Conservation (phyloP, 176 grass and related monocot genomes). For the Lolium perenne region DNA sequence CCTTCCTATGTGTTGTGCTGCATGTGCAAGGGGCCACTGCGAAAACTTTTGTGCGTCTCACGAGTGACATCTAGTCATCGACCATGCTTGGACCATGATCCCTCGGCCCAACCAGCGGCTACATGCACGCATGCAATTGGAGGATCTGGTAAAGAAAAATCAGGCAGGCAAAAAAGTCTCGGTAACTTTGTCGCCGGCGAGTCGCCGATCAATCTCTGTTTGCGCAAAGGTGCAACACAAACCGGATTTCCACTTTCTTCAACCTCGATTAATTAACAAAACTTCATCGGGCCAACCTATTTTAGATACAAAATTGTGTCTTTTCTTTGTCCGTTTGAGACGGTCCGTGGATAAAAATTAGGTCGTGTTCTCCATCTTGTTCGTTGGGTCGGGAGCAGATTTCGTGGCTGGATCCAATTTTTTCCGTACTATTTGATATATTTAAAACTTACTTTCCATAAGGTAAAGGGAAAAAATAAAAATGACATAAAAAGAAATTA, state of each 20-base stretch:
- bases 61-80: slow-evolving; percentile 41
- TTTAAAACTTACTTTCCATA: too few relatives aligned
- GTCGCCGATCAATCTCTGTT: background rate
- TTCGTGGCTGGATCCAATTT: too few relatives aligned
- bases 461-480: too few relatives aligned
- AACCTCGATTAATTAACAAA: background rate
- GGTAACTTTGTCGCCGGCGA: background rate
- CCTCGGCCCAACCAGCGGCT: slow-evolving; percentile 9
- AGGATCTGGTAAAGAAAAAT: background rate
- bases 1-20: slow-evolving; percentile 18
- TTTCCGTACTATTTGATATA: too few relatives aligned
- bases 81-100: slow-evolving; percentile 31
- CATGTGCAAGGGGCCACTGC: slow-evolving; percentile 44
- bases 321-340: too few relatives aligned
- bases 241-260: background rate
- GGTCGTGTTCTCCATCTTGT: too few relatives aligned
- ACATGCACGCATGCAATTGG: background rate
- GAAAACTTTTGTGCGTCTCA: slow-evolving; percentile 33
- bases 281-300: too few relatives aligned
- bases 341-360: too few relatives aligned
- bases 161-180: background rate
- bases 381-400: too few relatives aligned
- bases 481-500: too few relatives aligned
- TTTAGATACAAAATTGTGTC: too few relatives aligned
- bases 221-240: background rate